phyloP scores from a whole-genome alignment of 1,139 yeast genomes.

The Taiozyma sp. region DNA sequence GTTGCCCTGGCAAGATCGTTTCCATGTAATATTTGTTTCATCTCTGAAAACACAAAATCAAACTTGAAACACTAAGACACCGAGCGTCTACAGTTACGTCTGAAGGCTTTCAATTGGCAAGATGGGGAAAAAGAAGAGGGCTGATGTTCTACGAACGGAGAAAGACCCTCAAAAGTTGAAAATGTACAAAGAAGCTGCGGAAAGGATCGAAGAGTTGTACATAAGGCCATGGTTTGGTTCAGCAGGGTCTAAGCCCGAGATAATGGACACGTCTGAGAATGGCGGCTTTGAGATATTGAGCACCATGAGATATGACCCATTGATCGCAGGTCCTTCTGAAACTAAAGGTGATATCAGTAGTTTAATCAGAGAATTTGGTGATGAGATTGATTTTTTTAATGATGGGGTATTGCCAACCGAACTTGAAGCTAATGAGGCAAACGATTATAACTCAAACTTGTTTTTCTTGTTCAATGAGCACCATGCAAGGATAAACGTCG shows the following conservation, averaged over 20 bases:
- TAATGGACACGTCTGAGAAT: constrained; percentile 4
- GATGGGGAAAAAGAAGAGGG: constrained; percentile 1
- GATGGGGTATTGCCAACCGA: not conserved
- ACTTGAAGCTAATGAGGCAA: not conserved
- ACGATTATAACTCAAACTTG: constrained; percentile 28
- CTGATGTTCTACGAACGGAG: not conserved
- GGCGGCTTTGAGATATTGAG: constrained; percentile 52
- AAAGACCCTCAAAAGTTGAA: constrained; percentile 3
- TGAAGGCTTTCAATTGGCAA: not conserved
- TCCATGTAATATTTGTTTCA: too few species aligned
- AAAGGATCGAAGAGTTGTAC: constrained; percentile 1
- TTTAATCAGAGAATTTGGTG: constrained; percentile 2
- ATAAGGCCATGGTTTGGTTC: not conserved
- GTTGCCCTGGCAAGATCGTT: too few species aligned
- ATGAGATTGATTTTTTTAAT: constrained; percentile 1
- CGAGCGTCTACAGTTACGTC: not conserved
- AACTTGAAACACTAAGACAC: not conserved
- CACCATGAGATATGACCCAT: constrained; percentile 72
- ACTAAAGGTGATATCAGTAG: not conserved
- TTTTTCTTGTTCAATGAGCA: constrained; percentile 68
- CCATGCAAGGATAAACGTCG: constrained; percentile 48
- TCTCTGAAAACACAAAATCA: too few species aligned
- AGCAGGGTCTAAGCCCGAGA: not conserved
- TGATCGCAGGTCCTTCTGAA: constrained; percentile 9
- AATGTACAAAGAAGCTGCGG: not conserved